These are phyloP conservation scores for Prunus kanzakura DNA, from an alignment of 306 rosid genomes.

Conservation along the genomic window DNA sequence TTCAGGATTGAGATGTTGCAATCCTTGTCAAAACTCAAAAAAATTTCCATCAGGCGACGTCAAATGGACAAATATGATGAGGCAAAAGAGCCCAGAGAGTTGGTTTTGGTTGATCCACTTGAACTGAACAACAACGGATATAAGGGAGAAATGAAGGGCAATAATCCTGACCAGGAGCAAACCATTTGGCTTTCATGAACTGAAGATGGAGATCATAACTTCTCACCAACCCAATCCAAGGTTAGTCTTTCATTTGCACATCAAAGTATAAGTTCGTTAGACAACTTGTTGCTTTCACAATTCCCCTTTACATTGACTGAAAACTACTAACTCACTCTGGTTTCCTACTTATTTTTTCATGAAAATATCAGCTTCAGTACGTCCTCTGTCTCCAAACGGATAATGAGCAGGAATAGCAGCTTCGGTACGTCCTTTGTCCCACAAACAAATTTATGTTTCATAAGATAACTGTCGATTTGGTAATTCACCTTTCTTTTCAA, in stretches of 20 bases:
- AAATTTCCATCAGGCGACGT: not conserved
- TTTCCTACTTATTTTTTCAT: too few species aligned
- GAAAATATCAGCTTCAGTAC: too few species aligned
- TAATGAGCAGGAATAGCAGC: too few species aligned
- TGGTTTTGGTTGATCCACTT: not conserved
- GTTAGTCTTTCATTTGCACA: not conserved
- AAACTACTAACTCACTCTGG: too few species aligned
- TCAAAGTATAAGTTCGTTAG: too few species aligned
- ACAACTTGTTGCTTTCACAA: too few species aligned
- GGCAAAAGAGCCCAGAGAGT: not conserved
- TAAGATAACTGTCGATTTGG: too few species aligned
- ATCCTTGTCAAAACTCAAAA: not conserved
- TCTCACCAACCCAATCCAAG: not conserved
- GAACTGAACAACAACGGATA: not conserved
- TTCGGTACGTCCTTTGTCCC: too few species aligned
- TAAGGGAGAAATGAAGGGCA: not conserved
- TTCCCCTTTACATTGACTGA: too few species aligned
- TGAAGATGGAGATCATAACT: not conserved
- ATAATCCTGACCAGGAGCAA: not conserved
- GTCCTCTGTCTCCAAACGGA: too few species aligned
- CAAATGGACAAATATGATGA: not conserved
- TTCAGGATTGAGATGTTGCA: not conserved
- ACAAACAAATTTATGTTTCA: too few species aligned
- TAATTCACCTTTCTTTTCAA: too few species aligned
- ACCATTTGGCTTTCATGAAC: not conserved